A percentile compares a stretch with the other conserved stretches of the same genome.
These are phyloP conservation scores for Darksidea phi DNA, from an alignment of 495 filamentous ascomycete species.

Conservation along the genomic window DNA sequence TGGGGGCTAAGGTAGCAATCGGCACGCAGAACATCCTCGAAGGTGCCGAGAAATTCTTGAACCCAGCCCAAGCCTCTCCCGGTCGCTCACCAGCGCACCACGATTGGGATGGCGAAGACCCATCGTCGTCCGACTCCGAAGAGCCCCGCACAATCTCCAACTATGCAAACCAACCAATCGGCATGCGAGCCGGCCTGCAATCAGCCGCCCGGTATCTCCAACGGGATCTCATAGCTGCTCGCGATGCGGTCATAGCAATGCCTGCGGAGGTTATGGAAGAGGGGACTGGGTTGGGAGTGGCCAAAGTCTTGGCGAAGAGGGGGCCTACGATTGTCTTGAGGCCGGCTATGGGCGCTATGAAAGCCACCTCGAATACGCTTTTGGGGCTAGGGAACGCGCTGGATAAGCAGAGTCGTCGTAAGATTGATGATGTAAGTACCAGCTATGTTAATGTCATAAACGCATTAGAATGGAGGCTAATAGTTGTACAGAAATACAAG, in stretches of 20 bases:
- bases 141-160: slow-evolving; percentile 60
- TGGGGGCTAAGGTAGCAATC: slow-evolving; percentile 92
- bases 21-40: slow-evolving; percentile 90
- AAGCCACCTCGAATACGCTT: slow-evolving; percentile 84
- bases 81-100: slow-evolving; percentile 38
- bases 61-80: slow-evolving; percentile 42
- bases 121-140: slow-evolving; percentile 53
- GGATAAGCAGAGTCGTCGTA: slow-evolving; percentile 77
- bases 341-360: slow-evolving; percentile 85
- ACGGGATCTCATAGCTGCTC: slow-evolving; percentile 77
- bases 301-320: slow-evolving; percentile 72
- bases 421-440: slow-evolving; percentile 80
- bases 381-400: slow-evolving; percentile 91
- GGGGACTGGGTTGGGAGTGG: slow-evolving; percentile 75
- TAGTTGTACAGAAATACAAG: slow-evolving; percentile 28
- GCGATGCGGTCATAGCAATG: slow-evolving; percentile 92
- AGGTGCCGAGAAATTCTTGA: slow-evolving; percentile 75
- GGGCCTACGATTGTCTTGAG: slow-evolving; percentile 89
- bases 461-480: background rate
- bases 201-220: slow-evolving; percentile 79
- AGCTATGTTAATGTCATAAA: background rate
- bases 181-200: slow-evolving; percentile 78
- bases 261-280: slow-evolving; percentile 88
- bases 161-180: slow-evolving; percentile 90
- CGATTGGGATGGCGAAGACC: slow-evolving; percentile 63